Conservation (phyloP, 2,329 filamentous ascomycete genomes). For the Chaetomium sp. region DNA sequence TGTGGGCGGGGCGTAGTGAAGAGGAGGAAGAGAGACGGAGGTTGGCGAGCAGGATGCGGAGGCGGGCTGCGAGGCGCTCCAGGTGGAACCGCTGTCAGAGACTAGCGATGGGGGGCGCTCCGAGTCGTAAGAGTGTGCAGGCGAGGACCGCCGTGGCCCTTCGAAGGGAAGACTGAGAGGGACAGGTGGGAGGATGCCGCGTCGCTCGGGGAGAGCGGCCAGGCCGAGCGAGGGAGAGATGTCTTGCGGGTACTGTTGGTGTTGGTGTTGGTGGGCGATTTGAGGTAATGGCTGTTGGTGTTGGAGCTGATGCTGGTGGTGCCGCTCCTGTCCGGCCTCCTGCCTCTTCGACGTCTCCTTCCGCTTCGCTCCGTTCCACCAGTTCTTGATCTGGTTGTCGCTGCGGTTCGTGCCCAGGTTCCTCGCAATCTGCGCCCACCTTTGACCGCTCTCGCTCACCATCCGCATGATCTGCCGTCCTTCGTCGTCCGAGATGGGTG, state of each 20-base stretch:
- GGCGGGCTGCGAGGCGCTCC: constrained; percentile 6
- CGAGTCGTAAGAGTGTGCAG: constrained; percentile 6
- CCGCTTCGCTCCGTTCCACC: constrained; percentile 90
- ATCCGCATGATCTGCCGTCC: constrained; percentile 68
- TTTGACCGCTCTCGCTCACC: constrained; percentile 70
- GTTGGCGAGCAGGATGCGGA: constrained; percentile 7
- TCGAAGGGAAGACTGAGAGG: constrained; percentile 11
- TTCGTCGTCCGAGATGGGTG: constrained; percentile 66
- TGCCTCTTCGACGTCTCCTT: constrained; percentile 34
- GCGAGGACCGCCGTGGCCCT: neutral
- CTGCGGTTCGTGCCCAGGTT: constrained; percentile 68
- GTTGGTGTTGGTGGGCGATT: neutral
- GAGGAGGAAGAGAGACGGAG: constrained; percentile 1
- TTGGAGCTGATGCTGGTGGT: neutral
- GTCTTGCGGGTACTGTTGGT: constrained; percentile 2
- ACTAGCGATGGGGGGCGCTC: constrained; percentile 11
- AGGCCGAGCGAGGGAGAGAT: constrained; percentile 1
- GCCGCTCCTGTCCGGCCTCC: constrained; percentile 1
- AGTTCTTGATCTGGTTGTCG: constrained; percentile 96
- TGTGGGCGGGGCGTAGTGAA: constrained; percentile 1
- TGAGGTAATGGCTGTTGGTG: neutral
- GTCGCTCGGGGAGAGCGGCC: constrained; percentile 7
- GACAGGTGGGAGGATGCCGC: constrained; percentile 9
- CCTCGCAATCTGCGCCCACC: constrained; percentile 89
- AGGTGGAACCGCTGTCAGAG: constrained; percentile 8